These are phyloP conservation scores for Malus asiatica DNA, from an alignment of 306 rosid species.

Conservation along the genomic window DNA sequence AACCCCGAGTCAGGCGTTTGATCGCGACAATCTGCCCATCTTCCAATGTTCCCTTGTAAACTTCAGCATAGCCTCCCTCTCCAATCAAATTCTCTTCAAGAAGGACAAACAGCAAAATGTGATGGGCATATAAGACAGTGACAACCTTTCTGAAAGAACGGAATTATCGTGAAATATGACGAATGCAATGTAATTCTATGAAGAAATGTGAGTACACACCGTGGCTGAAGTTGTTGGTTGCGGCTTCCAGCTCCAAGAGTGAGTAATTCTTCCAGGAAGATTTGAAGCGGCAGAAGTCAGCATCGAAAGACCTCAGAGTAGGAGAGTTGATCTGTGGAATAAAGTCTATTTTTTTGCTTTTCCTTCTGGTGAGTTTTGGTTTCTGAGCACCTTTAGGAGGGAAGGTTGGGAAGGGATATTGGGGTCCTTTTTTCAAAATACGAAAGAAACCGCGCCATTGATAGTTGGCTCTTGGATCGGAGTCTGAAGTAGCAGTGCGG, in stretches of 20 bases:
- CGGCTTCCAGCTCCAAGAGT: conserved; percentile 47
- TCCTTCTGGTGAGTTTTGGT: conserved; percentile 68
- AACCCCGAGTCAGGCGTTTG: conserved; percentile 67
- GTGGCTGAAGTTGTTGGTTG: conserved; percentile 67
- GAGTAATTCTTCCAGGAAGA: conserved; percentile 80
- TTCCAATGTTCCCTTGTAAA: conserved; percentile 69
- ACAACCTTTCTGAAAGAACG: background rate
- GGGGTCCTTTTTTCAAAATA: conserved; percentile 59
- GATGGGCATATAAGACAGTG: conserved; percentile 19
- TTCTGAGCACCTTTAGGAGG: conserved; percentile 51
- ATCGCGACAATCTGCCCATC: conserved; percentile 75
- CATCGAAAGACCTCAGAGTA: conserved; percentile 29
- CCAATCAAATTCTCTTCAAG: conserved; percentile 74
- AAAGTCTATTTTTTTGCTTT: conserved; percentile 57
- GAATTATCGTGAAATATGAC: background rate
- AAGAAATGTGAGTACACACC: conserved; percentile 32
- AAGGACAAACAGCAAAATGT: conserved; percentile 3
- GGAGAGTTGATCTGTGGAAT: conserved; percentile 47
- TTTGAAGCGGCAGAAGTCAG: conserved; percentile 54
- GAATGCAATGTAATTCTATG: background rate
- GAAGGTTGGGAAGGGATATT: conserved; percentile 44
- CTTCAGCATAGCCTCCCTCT: conserved; percentile 99
- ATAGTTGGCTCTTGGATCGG: conserved; percentile 18
- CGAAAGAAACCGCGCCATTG: conserved; percentile 63
- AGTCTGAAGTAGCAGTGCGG: conserved; percentile 34